A percentile compares a stretch with the other conserved stretches of the same genome.
These are phyloP conservation scores for Backusella australiensis DNA, from an alignment of 192 early-diverging fungal species.

Conservation along the genomic window DNA sequence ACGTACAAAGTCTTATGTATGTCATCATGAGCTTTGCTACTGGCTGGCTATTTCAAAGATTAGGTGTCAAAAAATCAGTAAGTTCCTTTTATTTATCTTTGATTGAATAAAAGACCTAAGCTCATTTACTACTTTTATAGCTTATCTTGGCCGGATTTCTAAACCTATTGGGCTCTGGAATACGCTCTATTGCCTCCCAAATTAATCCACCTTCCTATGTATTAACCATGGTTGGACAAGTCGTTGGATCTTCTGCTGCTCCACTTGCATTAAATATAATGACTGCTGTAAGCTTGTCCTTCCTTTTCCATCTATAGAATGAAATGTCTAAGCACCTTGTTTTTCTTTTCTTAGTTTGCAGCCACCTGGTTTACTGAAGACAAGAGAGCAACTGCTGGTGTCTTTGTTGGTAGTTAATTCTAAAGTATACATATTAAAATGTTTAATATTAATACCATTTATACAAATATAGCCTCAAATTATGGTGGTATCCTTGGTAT, in stretches of 20 bases:
- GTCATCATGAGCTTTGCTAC: conserved; percentile 35
- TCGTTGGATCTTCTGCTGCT: conserved; percentile 25
- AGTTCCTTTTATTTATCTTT: neutral
- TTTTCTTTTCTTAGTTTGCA: conserved; percentile 26
- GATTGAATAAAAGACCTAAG: neutral
- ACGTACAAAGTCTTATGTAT: conserved; percentile 35
- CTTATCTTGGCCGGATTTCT: conserved; percentile 28
- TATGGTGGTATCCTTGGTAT: conserved; percentile 37
- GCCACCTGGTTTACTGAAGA: conserved; percentile 36
- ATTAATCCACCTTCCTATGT: conserved; percentile 24
- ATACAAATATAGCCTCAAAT: conserved; percentile 26
- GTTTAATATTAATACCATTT: neutral
- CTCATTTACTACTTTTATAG: conserved; percentile 1
- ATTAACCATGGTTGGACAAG: conserved; percentile 30
- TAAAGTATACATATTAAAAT: neutral
- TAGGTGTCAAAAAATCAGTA: conserved; percentile 36
- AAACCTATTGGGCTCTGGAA: conserved; percentile 20
- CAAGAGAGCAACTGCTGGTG: conserved; percentile 32
- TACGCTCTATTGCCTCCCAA: conserved; percentile 25
- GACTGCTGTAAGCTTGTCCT: conserved; percentile 21
- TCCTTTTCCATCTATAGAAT: neutral
- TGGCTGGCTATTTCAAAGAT: conserved; percentile 33
- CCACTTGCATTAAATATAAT: conserved; percentile 37
- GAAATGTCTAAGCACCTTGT: neutral
- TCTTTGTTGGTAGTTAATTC: conserved; percentile 30